phyloP scores from a whole-genome alignment of 352 stramenopile genomes.

The Phytopythium litorale region DNA sequence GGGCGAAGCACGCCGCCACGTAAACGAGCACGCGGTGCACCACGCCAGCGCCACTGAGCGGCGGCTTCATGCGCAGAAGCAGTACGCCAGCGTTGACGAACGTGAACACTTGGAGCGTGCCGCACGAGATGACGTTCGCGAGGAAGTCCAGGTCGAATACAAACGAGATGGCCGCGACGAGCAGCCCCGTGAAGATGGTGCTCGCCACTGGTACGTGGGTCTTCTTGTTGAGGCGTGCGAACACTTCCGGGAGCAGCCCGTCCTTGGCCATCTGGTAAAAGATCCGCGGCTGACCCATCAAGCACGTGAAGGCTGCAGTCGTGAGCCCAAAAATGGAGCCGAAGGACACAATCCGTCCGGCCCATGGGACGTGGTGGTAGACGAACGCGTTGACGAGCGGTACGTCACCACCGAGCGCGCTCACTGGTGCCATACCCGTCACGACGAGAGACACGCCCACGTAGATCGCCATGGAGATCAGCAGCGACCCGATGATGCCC shows the following conservation, averaged over 20 bases:
- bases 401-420: conserved; percentile 65
- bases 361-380: conserved; percentile 69
- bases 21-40: conserved; percentile 53
- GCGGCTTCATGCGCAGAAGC: conserved; percentile 64
- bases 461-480: conserved; percentile 92
- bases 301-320: conserved; percentile 87
- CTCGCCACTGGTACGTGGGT: conserved; percentile 71
- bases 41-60: conserved; percentile 32
- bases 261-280: conserved; percentile 92
- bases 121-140: conserved; percentile 90
- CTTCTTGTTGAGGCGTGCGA: conserved; percentile 51
- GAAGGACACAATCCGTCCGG: conserved; percentile 83
- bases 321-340: conserved; percentile 92
- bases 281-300: conserved; percentile 91
- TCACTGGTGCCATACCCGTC: conserved; percentile 81
- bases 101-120: conserved; percentile 91
- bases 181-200: conserved; percentile 87
- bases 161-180: conserved; percentile 78
- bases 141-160: conserved; percentile 90
- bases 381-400: conserved; percentile 84
- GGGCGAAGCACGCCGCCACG: conserved; percentile 46
- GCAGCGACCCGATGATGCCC: conserved; percentile 89
- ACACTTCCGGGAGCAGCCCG: conserved; percentile 60
- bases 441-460: conserved; percentile 87
- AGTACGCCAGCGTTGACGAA: conserved; percentile 92